A percentile compares a stretch with the other conserved stretches of the same genome.
phyloP scores from a whole-genome alignment of 352 stramenopile species.

The Peronospora tabacina region DNA sequence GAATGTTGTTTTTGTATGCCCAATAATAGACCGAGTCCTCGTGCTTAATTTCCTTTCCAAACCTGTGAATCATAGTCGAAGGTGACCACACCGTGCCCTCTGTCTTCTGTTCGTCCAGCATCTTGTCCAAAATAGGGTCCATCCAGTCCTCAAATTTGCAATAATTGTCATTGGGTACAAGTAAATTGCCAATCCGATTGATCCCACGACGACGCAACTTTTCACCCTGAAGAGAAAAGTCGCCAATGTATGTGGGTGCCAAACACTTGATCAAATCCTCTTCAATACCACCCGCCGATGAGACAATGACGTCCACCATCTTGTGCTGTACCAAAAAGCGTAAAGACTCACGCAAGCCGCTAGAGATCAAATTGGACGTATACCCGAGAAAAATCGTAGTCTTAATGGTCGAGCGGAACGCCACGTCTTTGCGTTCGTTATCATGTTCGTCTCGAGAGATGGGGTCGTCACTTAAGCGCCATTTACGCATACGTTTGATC shows the following conservation, averaged over 20 bases:
- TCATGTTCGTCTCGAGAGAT: conserved; percentile 91
- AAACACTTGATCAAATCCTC: conserved; percentile 99
- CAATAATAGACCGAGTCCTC: conserved; percentile 99
- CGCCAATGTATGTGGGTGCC: conserved; percentile 95
- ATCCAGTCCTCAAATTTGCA: conserved; percentile 97
- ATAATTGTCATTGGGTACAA: conserved; percentile 99
- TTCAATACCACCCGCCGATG: conserved; percentile 87
- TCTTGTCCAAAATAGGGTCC: conserved; percentile 93
- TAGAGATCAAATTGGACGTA: conserved; percentile 99
- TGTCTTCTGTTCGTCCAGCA: conserved; percentile 97
- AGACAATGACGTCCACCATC: conserved; percentile 97
- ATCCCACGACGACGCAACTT: conserved; percentile 93
- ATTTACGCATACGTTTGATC: conserved; percentile 97
- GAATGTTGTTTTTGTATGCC: conserved; percentile 99
- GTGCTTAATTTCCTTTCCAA: conserved; percentile 98
- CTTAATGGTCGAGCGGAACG: conserved; percentile 80
- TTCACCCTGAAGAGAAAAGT: conserved; percentile 93
- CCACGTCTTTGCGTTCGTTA: conserved; percentile 71
- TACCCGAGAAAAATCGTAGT: conserved; percentile 99
- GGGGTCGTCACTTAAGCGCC: conserved; percentile 93
- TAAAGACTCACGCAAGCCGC: conserved; percentile 95
- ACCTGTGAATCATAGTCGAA: conserved; percentile 93
- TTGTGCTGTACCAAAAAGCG: conserved; percentile 97
- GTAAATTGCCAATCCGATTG: conserved; percentile 99
- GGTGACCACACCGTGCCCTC: conserved; percentile 91